These are phyloP conservation scores for Rutstroemia sp. DNA, from an alignment of 2,329 filamentous ascomycete species.

Conservation along the genomic window DNA sequence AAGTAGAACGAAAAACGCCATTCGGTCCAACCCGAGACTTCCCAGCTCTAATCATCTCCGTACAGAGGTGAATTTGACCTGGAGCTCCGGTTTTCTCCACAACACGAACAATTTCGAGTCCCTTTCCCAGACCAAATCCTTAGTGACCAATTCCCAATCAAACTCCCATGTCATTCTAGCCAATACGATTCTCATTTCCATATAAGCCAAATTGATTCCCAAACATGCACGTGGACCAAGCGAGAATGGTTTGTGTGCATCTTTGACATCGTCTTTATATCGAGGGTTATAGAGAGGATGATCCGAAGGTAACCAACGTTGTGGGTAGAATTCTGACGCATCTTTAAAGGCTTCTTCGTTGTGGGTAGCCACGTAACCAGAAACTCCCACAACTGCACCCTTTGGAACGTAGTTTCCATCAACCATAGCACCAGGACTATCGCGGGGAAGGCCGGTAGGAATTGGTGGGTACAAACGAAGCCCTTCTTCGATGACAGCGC, in stretches of 20 bases:
- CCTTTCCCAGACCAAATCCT: neutral
- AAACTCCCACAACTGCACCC: neutral
- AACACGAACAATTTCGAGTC: neutral
- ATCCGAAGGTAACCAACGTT: neutral
- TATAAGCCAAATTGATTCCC: constrained; percentile 4
- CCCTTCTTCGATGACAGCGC: constrained; percentile 8
- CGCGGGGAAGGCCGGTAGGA: constrained; percentile 1
- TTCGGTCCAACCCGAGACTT: neutral
- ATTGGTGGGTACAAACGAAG: constrained; percentile 6
- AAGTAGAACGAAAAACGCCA: neutral
- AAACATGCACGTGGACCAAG: neutral
- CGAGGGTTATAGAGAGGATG: neutral
- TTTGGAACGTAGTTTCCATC: neutral
- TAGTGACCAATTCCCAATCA: constrained; percentile 1
- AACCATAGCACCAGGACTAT: neutral
- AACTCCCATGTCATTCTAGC: constrained; percentile 4
- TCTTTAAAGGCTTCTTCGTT: neutral
- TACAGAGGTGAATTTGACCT: neutral
- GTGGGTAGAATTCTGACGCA: neutral
- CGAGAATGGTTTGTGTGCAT: constrained; percentile 1
- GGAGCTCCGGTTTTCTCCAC: constrained; percentile 5
- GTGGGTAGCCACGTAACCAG: neutral
- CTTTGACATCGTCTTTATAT: constrained; percentile 1
- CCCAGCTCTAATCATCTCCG: neutral
- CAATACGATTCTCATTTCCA: constrained; percentile 5